Percentiles rank a stretch among this genome's conserved stretches.
phyloP scores from a whole-genome alignment of 306 rosid species.

The Dryas octopetala region DNA sequence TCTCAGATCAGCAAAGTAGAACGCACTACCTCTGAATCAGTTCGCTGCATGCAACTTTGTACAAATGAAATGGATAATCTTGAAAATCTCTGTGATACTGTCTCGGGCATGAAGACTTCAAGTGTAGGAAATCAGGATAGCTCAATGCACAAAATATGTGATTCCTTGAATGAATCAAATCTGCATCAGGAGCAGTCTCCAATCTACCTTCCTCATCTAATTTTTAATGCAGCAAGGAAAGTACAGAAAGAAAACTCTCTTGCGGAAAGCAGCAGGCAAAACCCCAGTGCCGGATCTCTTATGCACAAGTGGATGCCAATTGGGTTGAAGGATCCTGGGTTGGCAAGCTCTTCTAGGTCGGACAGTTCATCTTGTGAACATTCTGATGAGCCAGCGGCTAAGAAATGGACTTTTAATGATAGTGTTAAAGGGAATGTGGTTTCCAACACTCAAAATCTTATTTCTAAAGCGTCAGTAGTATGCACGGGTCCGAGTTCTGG shows the following conservation, averaged over 20 bases:
- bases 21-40: slow-evolving; percentile 40
- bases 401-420: slow-evolving; percentile 30
- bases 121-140: slow-evolving; percentile 35
- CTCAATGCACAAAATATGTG: slow-evolving; percentile 32
- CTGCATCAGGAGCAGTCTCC: slow-evolving; percentile 38
- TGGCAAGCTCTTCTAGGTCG: slow-evolving; percentile 35
- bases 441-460: slow-evolving; percentile 36
- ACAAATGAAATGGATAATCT: slow-evolving; percentile 35
- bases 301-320: slow-evolving; percentile 76
- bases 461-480: slow-evolving; percentile 26
- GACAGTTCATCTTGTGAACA: slow-evolving; percentile 38
- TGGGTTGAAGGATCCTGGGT: slow-evolving; percentile 46
- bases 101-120: slow-evolving; percentile 30
- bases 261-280: slow-evolving; percentile 44
- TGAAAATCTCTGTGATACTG: slow-evolving; percentile 21
- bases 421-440: slow-evolving; percentile 29
- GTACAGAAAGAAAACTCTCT: slow-evolving; percentile 41
- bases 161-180: slow-evolving; percentile 30
- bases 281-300: slow-evolving; percentile 40
- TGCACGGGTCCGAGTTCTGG: slow-evolving; percentile 23
- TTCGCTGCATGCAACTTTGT: slow-evolving; percentile 29
- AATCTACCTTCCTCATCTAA: slow-evolving; percentile 38
- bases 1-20: slow-evolving; percentile 30
- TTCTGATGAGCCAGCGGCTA: slow-evolving; percentile 38
- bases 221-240: slow-evolving; percentile 36